Conservation (phyloP, 768 basidiomycete genomes). For the Coprinopsis cinerea region DNA sequence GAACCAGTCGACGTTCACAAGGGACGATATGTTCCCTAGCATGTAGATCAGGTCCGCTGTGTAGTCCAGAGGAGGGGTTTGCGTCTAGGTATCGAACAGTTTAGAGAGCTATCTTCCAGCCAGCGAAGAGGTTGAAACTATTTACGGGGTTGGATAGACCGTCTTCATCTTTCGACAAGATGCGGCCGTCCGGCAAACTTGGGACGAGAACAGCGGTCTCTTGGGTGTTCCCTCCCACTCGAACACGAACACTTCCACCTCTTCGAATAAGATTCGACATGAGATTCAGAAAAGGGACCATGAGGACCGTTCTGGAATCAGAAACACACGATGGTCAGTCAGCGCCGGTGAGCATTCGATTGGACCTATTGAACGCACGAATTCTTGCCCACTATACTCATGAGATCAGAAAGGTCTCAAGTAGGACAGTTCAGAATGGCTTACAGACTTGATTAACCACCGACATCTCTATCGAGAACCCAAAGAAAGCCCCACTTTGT, state of each 20-base stretch:
- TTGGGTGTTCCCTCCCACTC: constrained; percentile 78
- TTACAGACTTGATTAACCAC: constrained; percentile 59
- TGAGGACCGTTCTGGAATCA: constrained; percentile 37
- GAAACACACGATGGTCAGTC: no score
- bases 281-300: constrained; percentile 68
- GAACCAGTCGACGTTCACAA: constrained; percentile 65
- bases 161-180: constrained; percentile 20
- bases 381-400: constrained; percentile 43
- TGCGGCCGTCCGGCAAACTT: constrained; percentile 36
- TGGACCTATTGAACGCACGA: constrained; percentile 27
- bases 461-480: constrained; percentile 75
- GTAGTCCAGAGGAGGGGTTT: constrained; percentile 61
- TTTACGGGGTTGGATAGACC: constrained; percentile 17
- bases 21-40: constrained; percentile 49
- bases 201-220: constrained; percentile 53
- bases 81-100: no score
- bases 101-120: not conserved
- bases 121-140: not conserved
- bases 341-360: not conserved
- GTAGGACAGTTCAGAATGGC: constrained; percentile 19
- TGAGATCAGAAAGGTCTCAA: not conserved
- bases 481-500: constrained; percentile 54
- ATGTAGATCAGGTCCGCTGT: constrained; percentile 64
- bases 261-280: constrained; percentile 62
- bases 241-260: constrained; percentile 53